Conservation (phyloP, 2,329 filamentous ascomycete genomes). For the Emericellopsis cladophorae region DNA sequence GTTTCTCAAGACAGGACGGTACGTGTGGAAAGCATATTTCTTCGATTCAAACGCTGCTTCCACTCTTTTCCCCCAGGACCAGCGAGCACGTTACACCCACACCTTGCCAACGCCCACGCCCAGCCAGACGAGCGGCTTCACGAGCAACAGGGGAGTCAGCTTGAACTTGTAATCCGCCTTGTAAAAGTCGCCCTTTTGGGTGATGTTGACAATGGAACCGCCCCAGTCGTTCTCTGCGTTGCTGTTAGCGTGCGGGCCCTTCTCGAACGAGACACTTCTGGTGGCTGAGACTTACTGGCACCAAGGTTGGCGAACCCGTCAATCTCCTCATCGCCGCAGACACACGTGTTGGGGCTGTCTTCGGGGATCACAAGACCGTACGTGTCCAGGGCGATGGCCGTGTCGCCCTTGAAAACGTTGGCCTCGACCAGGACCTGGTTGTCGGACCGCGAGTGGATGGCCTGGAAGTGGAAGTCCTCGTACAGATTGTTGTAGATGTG, state of each 20-base stretch:
- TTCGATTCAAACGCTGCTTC: too few relatives aligned
- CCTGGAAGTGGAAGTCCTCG: conserved; percentile 31
- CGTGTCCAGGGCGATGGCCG: conserved; percentile 34
- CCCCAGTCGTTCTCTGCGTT: conserved; percentile 31
- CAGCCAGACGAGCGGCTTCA: conserved; percentile 25
- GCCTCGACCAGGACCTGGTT: conserved; percentile 36
- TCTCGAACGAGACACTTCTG: background rate
- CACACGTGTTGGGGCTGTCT: conserved; percentile 39
- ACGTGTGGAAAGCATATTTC: too few relatives aligned
- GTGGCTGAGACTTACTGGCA: conserved; percentile 24
- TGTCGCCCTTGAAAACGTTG: conserved; percentile 32
- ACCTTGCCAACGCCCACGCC: conserved; percentile 33
- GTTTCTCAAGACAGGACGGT: too few relatives aligned
- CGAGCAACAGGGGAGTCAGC: conserved; percentile 29
- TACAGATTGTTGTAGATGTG: conserved; percentile 38
- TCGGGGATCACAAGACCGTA: conserved; percentile 42
- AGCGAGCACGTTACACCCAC: too few relatives aligned
- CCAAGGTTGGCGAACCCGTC: conserved; percentile 42
- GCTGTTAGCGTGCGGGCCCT: background rate
- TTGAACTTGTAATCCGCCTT: conserved; percentile 34
- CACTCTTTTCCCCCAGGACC: too few relatives aligned
- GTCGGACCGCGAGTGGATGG: conserved; percentile 32
- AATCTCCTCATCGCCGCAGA: conserved; percentile 38
- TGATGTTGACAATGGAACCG: conserved; percentile 34
- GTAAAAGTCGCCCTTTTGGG: conserved; percentile 33